Conservation (phyloP, 2,329 filamentous ascomycete genomes). For the Pyrenophora teres region DNA sequence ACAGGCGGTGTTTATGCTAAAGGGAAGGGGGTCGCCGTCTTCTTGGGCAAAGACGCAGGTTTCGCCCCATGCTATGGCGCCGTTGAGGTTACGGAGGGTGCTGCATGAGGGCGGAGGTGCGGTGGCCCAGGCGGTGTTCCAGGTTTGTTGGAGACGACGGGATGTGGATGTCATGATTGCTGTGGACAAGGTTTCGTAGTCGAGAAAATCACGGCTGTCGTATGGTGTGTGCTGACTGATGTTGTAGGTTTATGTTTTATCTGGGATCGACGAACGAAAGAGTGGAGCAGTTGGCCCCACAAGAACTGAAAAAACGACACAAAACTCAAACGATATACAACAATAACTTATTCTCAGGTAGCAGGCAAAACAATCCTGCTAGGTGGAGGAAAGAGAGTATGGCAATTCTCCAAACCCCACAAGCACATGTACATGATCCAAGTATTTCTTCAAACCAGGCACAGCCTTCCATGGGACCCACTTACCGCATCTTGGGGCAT, state of each 20-base stretch:
- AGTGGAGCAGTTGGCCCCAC: too few species aligned
- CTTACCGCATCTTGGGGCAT: slow-evolving; percentile 4
- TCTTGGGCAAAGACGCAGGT: slow-evolving; percentile 78
- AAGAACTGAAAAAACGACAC: too few species aligned
- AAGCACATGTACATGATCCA: too few species aligned
- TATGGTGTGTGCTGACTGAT: background rate
- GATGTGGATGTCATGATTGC: slow-evolving; percentile 19
- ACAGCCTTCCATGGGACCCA: slow-evolving; percentile 17
- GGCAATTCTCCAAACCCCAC: too few species aligned
- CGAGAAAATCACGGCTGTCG: too few species aligned
- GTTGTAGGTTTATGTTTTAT: too few species aligned
- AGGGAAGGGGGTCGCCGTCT: slow-evolving; percentile 74
- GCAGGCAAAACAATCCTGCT: too few species aligned
- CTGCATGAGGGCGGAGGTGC: slow-evolving; percentile 24
- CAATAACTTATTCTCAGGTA: too few species aligned
- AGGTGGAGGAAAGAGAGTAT: too few species aligned
- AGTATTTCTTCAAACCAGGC: slow-evolving; percentile 1
- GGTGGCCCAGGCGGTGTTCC: slow-evolving; percentile 21
- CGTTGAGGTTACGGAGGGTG: slow-evolving; percentile 21
- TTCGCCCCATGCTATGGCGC: slow-evolving; percentile 69
- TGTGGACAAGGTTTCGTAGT: background rate
- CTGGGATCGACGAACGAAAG: too few species aligned
- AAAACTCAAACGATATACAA: too few species aligned
- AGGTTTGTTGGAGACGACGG: slow-evolving; percentile 20
- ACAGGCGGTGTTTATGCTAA: slow-evolving; percentile 69